Base-by-base conservation (phyloP, 345 rosid genomes). In the Aquilaria malaccensis region DNA sequence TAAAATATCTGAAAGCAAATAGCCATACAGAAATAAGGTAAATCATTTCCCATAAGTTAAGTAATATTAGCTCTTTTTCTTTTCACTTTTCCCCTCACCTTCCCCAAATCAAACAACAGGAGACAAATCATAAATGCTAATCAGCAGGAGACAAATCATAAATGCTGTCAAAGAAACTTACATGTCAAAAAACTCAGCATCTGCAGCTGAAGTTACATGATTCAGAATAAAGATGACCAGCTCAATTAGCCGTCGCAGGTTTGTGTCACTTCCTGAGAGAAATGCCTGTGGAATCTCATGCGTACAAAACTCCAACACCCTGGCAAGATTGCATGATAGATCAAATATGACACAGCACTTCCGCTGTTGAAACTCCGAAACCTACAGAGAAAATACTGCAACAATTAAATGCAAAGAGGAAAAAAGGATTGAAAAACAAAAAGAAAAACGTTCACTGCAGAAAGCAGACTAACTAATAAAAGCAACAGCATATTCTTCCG, bases 241-340 rank as follows among this genome's bases (percentile, higher is more conserved):
- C 72, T 94, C 99, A 31, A 95, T 84, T 56, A 94, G 80, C 79
- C 99, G 86, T 47, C 84, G 91, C 50, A 94, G 96, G 74, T 94
- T 94, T 59, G 92, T 90, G 68, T 84, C 96, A 30, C 82, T 60
- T 67, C 99, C 97, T 29, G 74, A 47, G 48, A 94, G 85, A 70
- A 94, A 94, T 13, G 89, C 91, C 66, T 77, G 92, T 61, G 99
- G 96, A 56, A 85, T 81, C 79, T 85, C 95, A 30, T 15, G 76
- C 59, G 95, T 87, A 69, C 87, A 94, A 80, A 94, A 94, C 80
- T 94, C 99, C 83, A 94, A 72, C 33, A 94, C 83, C 76, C 83
- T 86, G 50, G 95, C 83, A 30, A 94, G 97, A 70, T 94, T 90
- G 79, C 97, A 88, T 2, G 96, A 90, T 70, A 89, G 95, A 76